Evolutionary conservation across 2,329 filamentous ascomycete species (phyloP).

Genomic region (Hirsutella minnesotensis): DNA sequence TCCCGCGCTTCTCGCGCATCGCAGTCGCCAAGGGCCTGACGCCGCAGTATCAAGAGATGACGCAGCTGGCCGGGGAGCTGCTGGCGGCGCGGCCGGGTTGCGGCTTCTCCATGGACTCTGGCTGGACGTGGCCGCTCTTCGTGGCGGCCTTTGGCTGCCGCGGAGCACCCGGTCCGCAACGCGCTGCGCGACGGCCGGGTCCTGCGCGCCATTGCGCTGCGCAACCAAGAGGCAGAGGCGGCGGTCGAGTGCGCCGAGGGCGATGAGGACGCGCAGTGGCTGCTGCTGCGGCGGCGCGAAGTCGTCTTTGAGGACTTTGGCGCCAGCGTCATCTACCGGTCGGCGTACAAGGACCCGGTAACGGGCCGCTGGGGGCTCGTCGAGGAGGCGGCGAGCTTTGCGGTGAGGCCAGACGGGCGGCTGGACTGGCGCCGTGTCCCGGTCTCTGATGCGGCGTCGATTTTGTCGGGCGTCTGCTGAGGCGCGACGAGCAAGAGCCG

Average conservation of each 20-base stretch:
- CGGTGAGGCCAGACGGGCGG: constrained; percentile 16
- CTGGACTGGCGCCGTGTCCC: constrained; percentile 23
- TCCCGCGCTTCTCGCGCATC: constrained; percentile 25
- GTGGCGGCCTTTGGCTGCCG: constrained; percentile 28
- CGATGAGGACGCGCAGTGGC: constrained; percentile 23
- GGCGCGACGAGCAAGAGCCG: no score
- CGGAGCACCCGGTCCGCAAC: constrained; percentile 29
- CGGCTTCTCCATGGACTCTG: constrained; percentile 33
- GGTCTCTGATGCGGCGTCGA: constrained; percentile 20
- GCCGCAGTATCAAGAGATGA: constrained; percentile 30
- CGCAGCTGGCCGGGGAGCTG: constrained; percentile 22
- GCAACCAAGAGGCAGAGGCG: constrained; percentile 23
- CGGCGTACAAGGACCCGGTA: constrained; percentile 16
- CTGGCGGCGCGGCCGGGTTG: constrained; percentile 22
- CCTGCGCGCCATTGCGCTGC: constrained; percentile 25
- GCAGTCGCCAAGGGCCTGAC: constrained; percentile 24
- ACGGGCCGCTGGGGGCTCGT: constrained; percentile 24
- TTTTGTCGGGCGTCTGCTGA: constrained; percentile 16
- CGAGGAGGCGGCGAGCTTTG: constrained; percentile 23
- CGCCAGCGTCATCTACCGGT: constrained; percentile 23
- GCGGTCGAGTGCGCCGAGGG: constrained; percentile 18
- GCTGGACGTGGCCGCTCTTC: constrained; percentile 32
- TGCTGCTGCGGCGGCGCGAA: constrained; percentile 24
- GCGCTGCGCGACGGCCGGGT: constrained; percentile 30
- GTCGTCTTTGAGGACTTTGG: constrained; percentile 26